Evolutionary conservation across 305 asterid genomes (phyloP).

Genomic region (Andrographis paniculata): DNA sequence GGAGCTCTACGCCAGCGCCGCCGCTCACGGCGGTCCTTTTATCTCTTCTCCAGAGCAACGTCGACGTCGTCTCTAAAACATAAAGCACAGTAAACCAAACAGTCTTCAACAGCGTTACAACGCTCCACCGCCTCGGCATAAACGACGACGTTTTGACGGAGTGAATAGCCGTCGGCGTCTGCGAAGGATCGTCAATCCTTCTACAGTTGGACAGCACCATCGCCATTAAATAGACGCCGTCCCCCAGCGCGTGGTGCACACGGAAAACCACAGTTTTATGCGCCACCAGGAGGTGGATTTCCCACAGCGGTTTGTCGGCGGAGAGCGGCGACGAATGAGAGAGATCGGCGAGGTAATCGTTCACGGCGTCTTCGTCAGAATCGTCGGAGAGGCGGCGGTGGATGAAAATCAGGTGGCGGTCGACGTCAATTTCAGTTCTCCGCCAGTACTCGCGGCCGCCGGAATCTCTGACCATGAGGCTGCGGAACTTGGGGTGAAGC

Average conservation of each 20-base stretch:
- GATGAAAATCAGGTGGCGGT: slow-evolving; percentile 48
- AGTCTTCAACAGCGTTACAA: slow-evolving; percentile 27
- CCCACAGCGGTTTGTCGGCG: slow-evolving; percentile 75
- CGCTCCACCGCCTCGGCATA: slow-evolving; percentile 22
- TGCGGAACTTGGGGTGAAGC: slow-evolving; percentile 62
- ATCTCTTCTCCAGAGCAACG: slow-evolving; percentile 55
- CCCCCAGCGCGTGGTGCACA: slow-evolving; percentile 89
- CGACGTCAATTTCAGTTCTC: slow-evolving; percentile 37
- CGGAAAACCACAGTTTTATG: slow-evolving; percentile 55
- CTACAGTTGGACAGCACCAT: slow-evolving; percentile 56
- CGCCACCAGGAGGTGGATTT: slow-evolving; percentile 55
- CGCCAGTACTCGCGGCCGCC: slow-evolving; percentile 67
- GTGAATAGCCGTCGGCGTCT: slow-evolving; percentile 27
- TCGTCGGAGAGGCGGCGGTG: slow-evolving; percentile 26
- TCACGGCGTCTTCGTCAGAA: slow-evolving; percentile 46
- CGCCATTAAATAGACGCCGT: slow-evolving; percentile 75
- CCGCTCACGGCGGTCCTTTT: slow-evolving; percentile 60
- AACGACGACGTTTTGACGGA: slow-evolving; percentile 27
- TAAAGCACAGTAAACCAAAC: slow-evolving; percentile 47
- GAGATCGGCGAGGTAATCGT: slow-evolving; percentile 54
- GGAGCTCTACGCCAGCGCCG: slow-evolving; percentile 81
- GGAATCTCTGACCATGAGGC: slow-evolving; percentile 49
- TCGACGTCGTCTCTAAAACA: slow-evolving; percentile 35
- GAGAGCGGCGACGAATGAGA: slow-evolving; percentile 50
- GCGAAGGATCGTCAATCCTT: slow-evolving; percentile 37